Evolutionary conservation across 108 stramenopile genomes (phyloP).

Genomic region (Cyclotella atomus): DNA sequence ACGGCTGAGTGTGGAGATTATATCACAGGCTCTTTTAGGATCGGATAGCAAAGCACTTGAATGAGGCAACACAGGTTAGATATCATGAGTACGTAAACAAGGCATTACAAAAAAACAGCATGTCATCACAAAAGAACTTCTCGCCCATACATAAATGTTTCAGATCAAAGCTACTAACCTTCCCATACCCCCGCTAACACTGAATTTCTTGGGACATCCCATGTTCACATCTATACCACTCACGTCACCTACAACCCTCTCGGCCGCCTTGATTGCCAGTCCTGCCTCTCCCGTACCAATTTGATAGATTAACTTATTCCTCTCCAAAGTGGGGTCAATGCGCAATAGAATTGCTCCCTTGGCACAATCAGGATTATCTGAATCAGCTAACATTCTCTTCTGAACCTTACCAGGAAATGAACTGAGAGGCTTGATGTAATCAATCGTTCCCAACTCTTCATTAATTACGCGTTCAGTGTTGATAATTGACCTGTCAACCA

Average conservation of each 20-base stretch:
- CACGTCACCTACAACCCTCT: conserved; percentile 80
- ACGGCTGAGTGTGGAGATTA: conserved; percentile 65
- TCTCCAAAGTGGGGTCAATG: conserved; percentile 76
- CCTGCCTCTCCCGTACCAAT: conserved; percentile 91
- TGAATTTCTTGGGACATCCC: conserved; percentile 98
- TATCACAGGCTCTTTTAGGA: conserved; percentile 69
- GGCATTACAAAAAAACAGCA: neutral
- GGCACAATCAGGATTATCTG: conserved; percentile 43
- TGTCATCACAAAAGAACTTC: no score
- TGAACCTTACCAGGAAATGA: conserved; percentile 60
- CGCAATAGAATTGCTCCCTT: conserved; percentile 61
- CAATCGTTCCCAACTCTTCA: conserved; percentile 76
- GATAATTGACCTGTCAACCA: conserved; percentile 88
- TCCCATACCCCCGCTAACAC: conserved; percentile 94
- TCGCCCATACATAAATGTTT: neutral
- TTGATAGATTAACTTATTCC: conserved; percentile 87
- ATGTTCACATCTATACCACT: conserved; percentile 95
- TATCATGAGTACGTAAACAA: neutral
- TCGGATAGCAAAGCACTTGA: conserved; percentile 80
- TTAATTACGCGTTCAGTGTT: conserved; percentile 72
- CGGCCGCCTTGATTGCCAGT: conserved; percentile 82
- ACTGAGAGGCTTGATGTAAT: conserved; percentile 74
- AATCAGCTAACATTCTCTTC: conserved; percentile 49
- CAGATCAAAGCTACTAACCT: conserved; percentile 15
- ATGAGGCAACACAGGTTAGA: neutral